Evolutionary conservation across 257 asterid species (phyloP).

Genomic region (Solanum pinnatisectum): DNA sequence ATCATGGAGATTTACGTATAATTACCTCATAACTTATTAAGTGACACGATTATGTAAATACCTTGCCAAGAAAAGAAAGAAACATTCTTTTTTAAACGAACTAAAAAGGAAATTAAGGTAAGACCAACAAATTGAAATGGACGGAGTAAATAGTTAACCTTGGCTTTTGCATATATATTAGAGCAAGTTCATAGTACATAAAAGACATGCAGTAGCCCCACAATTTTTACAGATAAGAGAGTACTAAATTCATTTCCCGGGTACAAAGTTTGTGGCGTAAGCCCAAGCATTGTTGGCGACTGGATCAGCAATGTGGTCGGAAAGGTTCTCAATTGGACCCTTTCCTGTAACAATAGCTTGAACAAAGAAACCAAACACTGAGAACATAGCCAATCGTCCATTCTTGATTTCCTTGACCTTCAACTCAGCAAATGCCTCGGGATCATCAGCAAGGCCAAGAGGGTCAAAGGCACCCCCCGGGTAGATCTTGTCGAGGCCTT

Average conservation of each 20-base stretch:
- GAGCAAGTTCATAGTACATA: neutral
- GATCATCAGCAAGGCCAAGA: constrained; percentile 53
- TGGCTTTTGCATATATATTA: neutral
- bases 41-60: neutral
- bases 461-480: constrained; percentile 84
- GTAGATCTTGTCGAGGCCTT: constrained; percentile 77
- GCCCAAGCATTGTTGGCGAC: constrained; percentile 90
- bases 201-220: neutral
- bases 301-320: constrained; percentile 72
- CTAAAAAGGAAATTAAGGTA: neutral
- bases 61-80: too few species aligned
- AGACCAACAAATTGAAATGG: neutral
- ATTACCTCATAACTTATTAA: neutral
- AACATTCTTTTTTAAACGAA: neutral
- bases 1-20: neutral
- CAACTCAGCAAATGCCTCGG: constrained; percentile 44
- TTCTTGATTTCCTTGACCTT: constrained; percentile 61
- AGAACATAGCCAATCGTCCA: constrained; percentile 61
- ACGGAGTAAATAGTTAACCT: too few species aligned
- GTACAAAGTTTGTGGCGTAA: constrained; percentile 71
- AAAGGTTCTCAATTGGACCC: constrained; percentile 69
- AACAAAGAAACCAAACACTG: constrained; percentile 74
- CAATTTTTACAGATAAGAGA: neutral
- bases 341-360: constrained; percentile 89
- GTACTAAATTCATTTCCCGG: constrained; percentile 46